Percentiles rank a stretch among this genome's conserved stretches.
Evolutionary conservation across 768 basidiomycete genomes (phyloP).

Genomic region (Naganishia antarctica): DNA sequence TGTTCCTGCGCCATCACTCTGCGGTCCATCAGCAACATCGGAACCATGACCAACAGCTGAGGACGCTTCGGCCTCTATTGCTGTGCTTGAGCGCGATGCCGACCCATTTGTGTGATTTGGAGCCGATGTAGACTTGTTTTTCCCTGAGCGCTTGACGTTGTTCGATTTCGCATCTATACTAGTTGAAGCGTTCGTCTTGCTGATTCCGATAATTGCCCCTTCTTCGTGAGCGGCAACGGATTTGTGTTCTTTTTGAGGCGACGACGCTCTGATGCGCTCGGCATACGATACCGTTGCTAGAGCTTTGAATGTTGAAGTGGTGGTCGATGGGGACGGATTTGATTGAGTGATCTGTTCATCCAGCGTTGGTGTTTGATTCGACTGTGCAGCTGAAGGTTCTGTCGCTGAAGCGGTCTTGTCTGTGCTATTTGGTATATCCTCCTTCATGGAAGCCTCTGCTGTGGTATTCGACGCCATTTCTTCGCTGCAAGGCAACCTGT

Average conservation of each 20-base stretch:
- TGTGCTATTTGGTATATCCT: not conserved
- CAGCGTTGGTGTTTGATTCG: too few species aligned
- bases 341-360: too few species aligned
- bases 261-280: slow-evolving; percentile 6
- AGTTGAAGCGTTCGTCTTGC: not conserved
- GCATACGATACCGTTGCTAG: not conserved
- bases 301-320: slow-evolving; percentile 16
- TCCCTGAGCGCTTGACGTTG: slow-evolving; percentile 10
- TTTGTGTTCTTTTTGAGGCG: not conserved
- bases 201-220: not conserved
- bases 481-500: not conserved
- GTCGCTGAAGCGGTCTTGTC: too few species aligned
- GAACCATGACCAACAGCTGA: not conserved
- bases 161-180: slow-evolving; percentile 5
- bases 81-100: not conserved
- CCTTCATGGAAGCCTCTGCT: not conserved
- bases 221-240: not conserved
- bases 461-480: not conserved
- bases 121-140: not conserved
- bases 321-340: not conserved
- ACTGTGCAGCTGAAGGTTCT: too few species aligned
- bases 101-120: too few species aligned
- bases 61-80: not conserved
- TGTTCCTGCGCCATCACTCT: not conserved
- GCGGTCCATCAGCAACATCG: not conserved